Percentiles rank a stretch among this genome's conserved stretches.
These are phyloP conservation scores for Atkinsonella hypoxylon DNA, from an alignment of 2,329 filamentous ascomycete genomes.

Conservation along the genomic window DNA sequence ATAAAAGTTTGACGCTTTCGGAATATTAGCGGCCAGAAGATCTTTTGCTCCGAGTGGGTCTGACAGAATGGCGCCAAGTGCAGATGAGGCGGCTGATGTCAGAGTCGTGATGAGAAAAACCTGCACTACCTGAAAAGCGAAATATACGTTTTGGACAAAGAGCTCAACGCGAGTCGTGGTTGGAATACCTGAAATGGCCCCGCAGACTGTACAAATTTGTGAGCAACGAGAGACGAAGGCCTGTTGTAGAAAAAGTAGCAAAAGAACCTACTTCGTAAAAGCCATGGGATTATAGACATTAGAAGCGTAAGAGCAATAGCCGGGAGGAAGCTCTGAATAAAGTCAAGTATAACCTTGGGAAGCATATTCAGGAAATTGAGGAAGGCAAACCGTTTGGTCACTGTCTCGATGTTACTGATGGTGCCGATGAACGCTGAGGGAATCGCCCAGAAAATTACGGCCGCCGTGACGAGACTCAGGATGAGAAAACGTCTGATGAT, in stretches of 20 bases:
- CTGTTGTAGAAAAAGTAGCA: not conserved
- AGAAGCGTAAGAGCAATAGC: conserved; percentile 67
- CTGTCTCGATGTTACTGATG: conserved; percentile 70
- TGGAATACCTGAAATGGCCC: conserved; percentile 67
- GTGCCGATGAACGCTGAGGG: conserved; percentile 69
- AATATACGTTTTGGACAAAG: conserved; percentile 85
- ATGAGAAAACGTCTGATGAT: conserved; percentile 60
- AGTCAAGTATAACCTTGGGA: conserved; percentile 60
- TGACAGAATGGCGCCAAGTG: conserved; percentile 48
- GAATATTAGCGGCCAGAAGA: conserved; percentile 62
- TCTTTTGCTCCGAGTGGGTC: conserved; percentile 49
- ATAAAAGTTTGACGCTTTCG: conserved; percentile 85
- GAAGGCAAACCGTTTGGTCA: conserved; percentile 56
- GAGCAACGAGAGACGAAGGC: conserved; percentile 3
- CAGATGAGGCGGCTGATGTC: conserved; percentile 65
- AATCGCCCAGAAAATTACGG: conserved; percentile 80
- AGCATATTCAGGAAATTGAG: conserved; percentile 61
- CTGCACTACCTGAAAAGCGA: conserved; percentile 80
- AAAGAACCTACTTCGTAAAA: conserved; percentile 50
- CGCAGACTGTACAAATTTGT: conserved; percentile 43
- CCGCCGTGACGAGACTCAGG: conserved; percentile 56
- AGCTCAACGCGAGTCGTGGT: conserved; percentile 72
- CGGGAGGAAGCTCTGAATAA: conserved; percentile 77
- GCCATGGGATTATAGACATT: conserved; percentile 73
- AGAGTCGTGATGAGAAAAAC: conserved; percentile 83